phyloP scores from a whole-genome alignment of 2,329 filamentous ascomycete genomes.

The Chrysoporthe austroafricana region DNA sequence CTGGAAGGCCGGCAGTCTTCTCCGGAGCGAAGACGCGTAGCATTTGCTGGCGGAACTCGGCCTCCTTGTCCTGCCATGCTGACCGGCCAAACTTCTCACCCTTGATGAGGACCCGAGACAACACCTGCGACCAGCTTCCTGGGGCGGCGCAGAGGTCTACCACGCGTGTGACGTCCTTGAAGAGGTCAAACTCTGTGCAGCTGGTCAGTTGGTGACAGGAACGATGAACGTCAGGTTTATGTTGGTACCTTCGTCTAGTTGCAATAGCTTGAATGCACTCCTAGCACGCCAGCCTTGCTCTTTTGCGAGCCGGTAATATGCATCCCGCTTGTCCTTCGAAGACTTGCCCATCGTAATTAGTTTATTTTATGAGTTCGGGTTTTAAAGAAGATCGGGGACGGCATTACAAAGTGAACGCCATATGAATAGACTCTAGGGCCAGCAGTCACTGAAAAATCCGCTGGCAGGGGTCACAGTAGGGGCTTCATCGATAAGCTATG shows the following conservation, averaged over 20 bases:
- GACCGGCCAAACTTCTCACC: constrained; percentile 86
- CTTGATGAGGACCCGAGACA: constrained; percentile 91
- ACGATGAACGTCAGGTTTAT: constrained; percentile 15
- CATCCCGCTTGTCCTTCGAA: constrained; percentile 97
- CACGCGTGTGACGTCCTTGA: constrained; percentile 85
- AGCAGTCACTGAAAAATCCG: constrained; percentile 8
- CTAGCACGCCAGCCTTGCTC: constrained; percentile 98
- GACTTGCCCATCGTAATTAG: constrained; percentile 79
- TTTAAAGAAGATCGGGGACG: neutral
- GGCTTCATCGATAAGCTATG: constrained; percentile 4
- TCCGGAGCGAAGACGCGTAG: constrained; percentile 52
- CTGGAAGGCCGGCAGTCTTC: constrained; percentile 29
- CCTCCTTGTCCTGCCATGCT: constrained; percentile 85
- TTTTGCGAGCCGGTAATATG: constrained; percentile 96
- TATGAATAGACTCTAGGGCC: neutral
- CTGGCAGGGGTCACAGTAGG: constrained; percentile 11
- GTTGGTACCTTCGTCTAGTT: constrained; percentile 76
- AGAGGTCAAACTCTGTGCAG: constrained; percentile 83
- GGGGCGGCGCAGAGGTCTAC: constrained; percentile 96
- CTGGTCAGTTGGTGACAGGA: constrained; percentile 2
- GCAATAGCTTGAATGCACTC: constrained; percentile 95
- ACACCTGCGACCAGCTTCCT: constrained; percentile 95
- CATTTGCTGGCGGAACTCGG: constrained; percentile 65
- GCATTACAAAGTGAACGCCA: neutral
- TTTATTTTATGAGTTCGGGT: neutral